Base-by-base conservation (phyloP, 345 rosid genomes). In the Alliaria petiolata region DNA sequence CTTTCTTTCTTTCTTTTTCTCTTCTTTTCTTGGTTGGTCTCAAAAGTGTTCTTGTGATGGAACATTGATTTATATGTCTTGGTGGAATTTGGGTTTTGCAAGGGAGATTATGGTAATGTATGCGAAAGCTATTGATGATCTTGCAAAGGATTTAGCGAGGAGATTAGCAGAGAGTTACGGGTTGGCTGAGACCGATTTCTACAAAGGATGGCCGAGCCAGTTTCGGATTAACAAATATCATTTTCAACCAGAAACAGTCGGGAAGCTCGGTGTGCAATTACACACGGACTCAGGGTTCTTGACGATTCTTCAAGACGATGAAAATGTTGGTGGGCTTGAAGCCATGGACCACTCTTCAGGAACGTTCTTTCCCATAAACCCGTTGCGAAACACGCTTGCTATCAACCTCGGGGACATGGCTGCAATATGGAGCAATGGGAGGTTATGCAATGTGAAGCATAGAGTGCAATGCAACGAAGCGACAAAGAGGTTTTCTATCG, bases 351-450 rank as follows among this genome's bases (percentile, higher is more conserved):
- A 12, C 16, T 68, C 81, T 19, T 87, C 91, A 36, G 65, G 62
- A 26, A 63, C 25, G 4, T 93, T 82, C 36, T 54, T 83, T 3
- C 78, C 86, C 4, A 83, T 84, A 28, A 80, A 80, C 33, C 96
- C 95, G 10, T 53, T 70, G 62, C 95, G 85, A 2, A 91, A 95
- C 68, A 82, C 92, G 17, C 86, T 90, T 64, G 81, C 86, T 8
- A 75, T 87, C 78, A 93, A 90, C 76, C 97, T 90, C 6, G 93
- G 98, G 33, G 97, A 90, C 66, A 56, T 83, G 36, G 91, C 96
- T 42, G 17, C 80, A 67, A 75, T 57, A 45, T 93, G 96, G 96
- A 89, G 95, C 83, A 87, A 86, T 4, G 91, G 98, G 49, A 90
- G 84, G 72, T 63, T 90, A 7, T 54, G 79, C 70, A 89, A 70